A percentile compares a stretch with the other conserved stretches of the same genome.
These are phyloP conservation scores for Pseudogymnoascus sp. DNA, from an alignment of 2,329 filamentous ascomycete species.

Conservation along the genomic window DNA sequence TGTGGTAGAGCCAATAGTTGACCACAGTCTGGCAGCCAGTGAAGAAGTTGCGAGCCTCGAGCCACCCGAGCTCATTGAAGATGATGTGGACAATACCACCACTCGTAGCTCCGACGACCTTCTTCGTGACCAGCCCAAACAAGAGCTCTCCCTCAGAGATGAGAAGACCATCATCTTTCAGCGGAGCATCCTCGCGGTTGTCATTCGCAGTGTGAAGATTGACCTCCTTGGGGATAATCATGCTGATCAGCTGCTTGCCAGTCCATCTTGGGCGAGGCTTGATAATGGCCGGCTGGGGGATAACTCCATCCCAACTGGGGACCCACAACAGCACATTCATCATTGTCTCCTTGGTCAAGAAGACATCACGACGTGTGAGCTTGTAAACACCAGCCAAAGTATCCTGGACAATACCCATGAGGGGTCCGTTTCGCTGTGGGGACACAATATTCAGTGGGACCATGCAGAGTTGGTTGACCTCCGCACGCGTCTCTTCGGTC, in stretches of 20 bases:
- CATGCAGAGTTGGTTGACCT: conserved; percentile 89
- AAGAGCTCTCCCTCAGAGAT: conserved; percentile 84
- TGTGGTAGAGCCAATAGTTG: conserved; percentile 94
- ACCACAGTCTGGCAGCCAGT: conserved; percentile 92
- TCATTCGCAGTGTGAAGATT: conserved; percentile 66
- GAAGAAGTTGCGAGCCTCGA: conserved; percentile 87
- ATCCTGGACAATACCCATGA: conserved; percentile 99
- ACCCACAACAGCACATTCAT: conserved; percentile 99
- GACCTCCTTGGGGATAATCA: conserved; percentile 81
- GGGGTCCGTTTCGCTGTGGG: conserved; percentile 87
- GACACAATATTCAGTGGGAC: conserved; percentile 99
- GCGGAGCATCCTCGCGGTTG: conserved; percentile 49
- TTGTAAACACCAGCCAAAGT: conserved; percentile 96
- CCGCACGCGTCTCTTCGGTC: conserved; percentile 90
- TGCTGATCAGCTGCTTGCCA: conserved; percentile 92
- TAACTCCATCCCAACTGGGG: conserved; percentile 91
- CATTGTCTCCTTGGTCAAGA: conserved; percentile 81
- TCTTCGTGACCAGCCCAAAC: conserved; percentile 87
- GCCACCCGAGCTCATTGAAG: conserved; percentile 86
- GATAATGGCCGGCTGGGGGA: conserved; percentile 86
- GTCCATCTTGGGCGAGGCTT: conserved; percentile 94
- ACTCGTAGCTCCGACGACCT: conserved; percentile 80
- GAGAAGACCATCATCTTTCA: conserved; percentile 70
- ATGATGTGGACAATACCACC: conserved; percentile 92
- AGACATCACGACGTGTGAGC: conserved; percentile 85